phyloP scores from a whole-genome alignment of 257 asterid genomes.

The Solanum clarkiae region DNA sequence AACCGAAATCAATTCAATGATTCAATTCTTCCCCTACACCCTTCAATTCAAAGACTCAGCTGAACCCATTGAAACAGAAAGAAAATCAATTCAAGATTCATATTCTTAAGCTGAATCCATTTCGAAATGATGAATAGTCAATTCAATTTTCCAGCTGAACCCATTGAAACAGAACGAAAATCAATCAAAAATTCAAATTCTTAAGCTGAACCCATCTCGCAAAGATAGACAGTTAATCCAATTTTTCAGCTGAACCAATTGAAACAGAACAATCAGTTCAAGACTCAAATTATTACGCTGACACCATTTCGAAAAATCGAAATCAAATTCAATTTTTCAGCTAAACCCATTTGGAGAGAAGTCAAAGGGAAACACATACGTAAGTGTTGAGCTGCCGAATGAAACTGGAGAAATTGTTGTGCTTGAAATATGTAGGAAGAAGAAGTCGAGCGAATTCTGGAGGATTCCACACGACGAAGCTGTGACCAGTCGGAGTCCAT shows the following conservation, averaged over 20 bases:
- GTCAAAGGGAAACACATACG: conserved; percentile 22
- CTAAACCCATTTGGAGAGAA: not conserved
- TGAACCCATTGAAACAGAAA: not conserved
- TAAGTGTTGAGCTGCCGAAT: conserved; percentile 96
- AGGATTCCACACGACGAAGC: conserved; percentile 89
- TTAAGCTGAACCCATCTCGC: not conserved
- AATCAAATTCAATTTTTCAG: not conserved
- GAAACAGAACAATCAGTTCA: not conserved
- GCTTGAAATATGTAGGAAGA: conserved; percentile 78
- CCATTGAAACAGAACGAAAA: not conserved
- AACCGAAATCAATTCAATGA: not conserved
- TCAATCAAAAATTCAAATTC: not conserved
- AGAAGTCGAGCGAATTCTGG: conserved; percentile 76
- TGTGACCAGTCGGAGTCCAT: conserved; percentile 52
- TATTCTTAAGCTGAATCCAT: not conserved
- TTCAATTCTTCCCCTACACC: not conserved
- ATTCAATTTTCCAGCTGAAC: not conserved
- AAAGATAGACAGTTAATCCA: not conserved
- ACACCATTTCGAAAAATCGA: not conserved
- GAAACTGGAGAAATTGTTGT: conserved; percentile 88
- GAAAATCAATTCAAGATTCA: not conserved
- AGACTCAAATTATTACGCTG: not conserved
- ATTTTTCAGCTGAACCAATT: not conserved
- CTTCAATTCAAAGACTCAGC: not conserved
- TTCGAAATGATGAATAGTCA: no score